Evolutionary conservation across 2,329 filamentous ascomycete species (phyloP).

Genomic region (Proliferodiscus dingleyae): DNA sequence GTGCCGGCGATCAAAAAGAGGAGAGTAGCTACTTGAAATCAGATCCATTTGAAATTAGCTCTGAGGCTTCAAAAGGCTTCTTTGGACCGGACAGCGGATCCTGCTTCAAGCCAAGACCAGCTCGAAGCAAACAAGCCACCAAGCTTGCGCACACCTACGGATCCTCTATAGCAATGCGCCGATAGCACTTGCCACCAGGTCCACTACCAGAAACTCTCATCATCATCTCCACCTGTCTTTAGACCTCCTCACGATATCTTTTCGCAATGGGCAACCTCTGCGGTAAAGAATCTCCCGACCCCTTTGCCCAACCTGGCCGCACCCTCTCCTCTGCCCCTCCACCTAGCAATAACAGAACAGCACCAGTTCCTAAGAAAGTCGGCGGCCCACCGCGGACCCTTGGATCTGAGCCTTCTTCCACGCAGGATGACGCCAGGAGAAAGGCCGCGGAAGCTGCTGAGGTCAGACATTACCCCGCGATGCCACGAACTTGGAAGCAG

Average conservation of each 20-base stretch:
- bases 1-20: too few species aligned
- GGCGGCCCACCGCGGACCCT: slow-evolving; percentile 59
- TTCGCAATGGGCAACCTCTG: slow-evolving; percentile 78
- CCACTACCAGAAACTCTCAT: too few species aligned
- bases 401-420: slow-evolving; percentile 40
- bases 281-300: slow-evolving; percentile 66
- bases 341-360: slow-evolving; percentile 39
- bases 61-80: too few species aligned
- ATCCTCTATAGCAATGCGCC: too few species aligned
- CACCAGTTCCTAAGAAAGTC: slow-evolving; percentile 46
- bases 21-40: too few species aligned
- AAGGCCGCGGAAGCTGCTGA: slow-evolving; percentile 80
- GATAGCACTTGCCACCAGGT: not conserved
- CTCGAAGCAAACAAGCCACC: too few species aligned
- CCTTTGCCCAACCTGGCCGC: slow-evolving; percentile 69
- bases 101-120: too few species aligned
- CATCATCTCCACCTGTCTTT: not conserved
- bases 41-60: too few species aligned
- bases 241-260: not conserved
- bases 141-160: too few species aligned
- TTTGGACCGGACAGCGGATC: too few species aligned
- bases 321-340: slow-evolving; percentile 53
- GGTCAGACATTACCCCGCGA: slow-evolving; percentile 42
- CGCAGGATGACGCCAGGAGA: slow-evolving; percentile 56
- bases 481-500: not conserved